Conservation (phyloP, 2,329 filamentous ascomycete genomes). For the Purpureocillium takamizusanense region DNA sequence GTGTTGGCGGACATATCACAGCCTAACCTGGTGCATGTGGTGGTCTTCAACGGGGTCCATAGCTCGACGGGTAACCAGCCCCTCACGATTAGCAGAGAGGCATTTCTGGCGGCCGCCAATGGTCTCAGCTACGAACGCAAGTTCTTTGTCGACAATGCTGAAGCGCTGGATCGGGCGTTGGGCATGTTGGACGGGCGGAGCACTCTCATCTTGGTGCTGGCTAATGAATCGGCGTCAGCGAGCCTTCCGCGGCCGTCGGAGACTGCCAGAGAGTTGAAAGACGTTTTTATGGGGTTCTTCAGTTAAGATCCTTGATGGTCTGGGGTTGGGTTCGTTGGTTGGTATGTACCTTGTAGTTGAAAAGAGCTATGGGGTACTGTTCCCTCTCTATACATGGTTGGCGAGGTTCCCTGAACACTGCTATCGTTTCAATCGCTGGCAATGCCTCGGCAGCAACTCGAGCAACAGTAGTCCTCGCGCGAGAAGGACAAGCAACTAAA, state of each 20-base stretch:
- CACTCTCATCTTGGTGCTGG: no score
- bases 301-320: no score
- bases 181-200: no score
- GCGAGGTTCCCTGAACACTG: no score
- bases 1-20: slow-evolving; percentile 1
- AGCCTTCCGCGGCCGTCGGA: slow-evolving; percentile 1
- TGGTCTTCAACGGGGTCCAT: slow-evolving; percentile 3
- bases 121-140: slow-evolving; percentile 1
- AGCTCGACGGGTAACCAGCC: slow-evolving; percentile 2
- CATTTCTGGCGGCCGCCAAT: background rate
- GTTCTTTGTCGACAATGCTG: slow-evolving; percentile 1
- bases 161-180: background rate
- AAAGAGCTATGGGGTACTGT: no score
- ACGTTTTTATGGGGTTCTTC: background rate
- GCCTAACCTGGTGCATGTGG: slow-evolving; percentile 1
- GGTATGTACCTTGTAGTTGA: no score
- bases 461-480: no score
- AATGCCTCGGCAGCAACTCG: no score
- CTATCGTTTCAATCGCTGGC: no score
- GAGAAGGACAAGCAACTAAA: no score
- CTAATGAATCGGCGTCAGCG: background rate
- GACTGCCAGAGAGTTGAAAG: background rate
- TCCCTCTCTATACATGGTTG: no score
- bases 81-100: slow-evolving; percentile 1
- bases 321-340: no score